These are phyloP conservation scores for Basidiobolus heterosporus DNA, from an alignment of 371 early-diverging fungal genomes.

Conservation along the genomic window DNA sequence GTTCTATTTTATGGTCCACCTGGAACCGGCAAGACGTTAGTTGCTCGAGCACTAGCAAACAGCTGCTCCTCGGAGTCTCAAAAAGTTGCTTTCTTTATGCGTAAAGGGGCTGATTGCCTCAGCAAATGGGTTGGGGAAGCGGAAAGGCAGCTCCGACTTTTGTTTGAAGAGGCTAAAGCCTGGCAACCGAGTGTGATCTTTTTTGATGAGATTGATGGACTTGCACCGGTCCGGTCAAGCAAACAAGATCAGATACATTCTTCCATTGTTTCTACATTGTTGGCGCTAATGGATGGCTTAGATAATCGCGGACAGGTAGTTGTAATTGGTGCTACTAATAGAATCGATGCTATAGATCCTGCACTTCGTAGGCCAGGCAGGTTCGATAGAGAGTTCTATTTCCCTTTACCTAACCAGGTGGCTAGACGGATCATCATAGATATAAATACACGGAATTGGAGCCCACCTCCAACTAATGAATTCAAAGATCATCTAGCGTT, in stretches of 20 bases:
- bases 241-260: slow-evolving; percentile 42
- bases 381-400: slow-evolving; percentile 47
- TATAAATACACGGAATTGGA: slow-evolving; percentile 19
- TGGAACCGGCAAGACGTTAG: slow-evolving; percentile 44
- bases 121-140: slow-evolving; percentile 73
- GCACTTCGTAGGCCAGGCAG: slow-evolving; percentile 52
- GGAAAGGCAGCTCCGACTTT: slow-evolving; percentile 43
- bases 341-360: slow-evolving; percentile 37
- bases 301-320: slow-evolving; percentile 49
- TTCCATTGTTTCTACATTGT: slow-evolving; percentile 51
- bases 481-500: slow-evolving; percentile 18
- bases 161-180: slow-evolving; percentile 45
- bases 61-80: slow-evolving; percentile 33
- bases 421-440: slow-evolving; percentile 23
- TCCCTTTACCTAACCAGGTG: slow-evolving; percentile 27
- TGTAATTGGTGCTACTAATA: slow-evolving; percentile 46
- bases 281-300: slow-evolving; percentile 56
- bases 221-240: slow-evolving; percentile 33
- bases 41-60: slow-evolving; percentile 55
- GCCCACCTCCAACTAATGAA: slow-evolving; percentile 11
- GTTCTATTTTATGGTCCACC: slow-evolving; percentile 52
- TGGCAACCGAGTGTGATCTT: slow-evolving; percentile 35
- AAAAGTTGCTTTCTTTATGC: slow-evolving; percentile 56
- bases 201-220: slow-evolving; percentile 57
- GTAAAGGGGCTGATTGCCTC: slow-evolving; percentile 62